Evolutionary conservation across 2,329 filamentous ascomycete species (phyloP).

Genomic region (Fonsecaea multimorphosa): DNA sequence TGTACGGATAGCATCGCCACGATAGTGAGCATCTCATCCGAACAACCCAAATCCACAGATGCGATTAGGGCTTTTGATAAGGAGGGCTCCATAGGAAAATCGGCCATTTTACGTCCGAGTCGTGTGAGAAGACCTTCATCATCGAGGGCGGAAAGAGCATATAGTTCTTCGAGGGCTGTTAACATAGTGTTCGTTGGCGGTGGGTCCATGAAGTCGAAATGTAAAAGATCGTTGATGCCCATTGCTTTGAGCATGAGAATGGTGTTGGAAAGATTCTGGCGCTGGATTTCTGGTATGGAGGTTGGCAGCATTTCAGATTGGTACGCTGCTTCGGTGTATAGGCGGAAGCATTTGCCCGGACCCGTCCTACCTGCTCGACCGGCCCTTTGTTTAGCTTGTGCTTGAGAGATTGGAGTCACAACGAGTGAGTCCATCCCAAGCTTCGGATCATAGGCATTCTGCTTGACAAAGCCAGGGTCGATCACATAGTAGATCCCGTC

Average conservation of each 20-base stretch:
- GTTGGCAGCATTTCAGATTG: constrained; percentile 97
- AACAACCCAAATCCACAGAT: constrained; percentile 84
- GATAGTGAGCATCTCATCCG: constrained; percentile 91
- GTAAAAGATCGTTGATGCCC: constrained; percentile 96
- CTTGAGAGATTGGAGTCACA: constrained; percentile 94
- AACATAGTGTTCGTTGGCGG: constrained; percentile 98
- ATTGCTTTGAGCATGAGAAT: constrained; percentile 99
- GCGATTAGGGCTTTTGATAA: constrained; percentile 89
- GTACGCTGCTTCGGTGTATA: constrained; percentile 95
- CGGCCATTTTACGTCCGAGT: constrained; percentile 93
- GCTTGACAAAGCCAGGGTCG: constrained; percentile 96
- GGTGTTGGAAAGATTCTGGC: constrained; percentile 88
- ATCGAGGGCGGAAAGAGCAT: constrained; percentile 87
- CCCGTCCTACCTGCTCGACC: constrained; percentile 93
- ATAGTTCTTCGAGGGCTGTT: constrained; percentile 91
- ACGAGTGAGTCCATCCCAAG: constrained; percentile 97
- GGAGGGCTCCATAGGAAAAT: constrained; percentile 96
- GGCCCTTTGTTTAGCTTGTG: constrained; percentile 91
- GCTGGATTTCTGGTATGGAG: constrained; percentile 93
- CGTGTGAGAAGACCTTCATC: constrained; percentile 94
- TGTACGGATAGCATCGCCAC: constrained; percentile 91
- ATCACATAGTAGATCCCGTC: constrained; percentile 98
- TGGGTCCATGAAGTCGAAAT: constrained; percentile 99
- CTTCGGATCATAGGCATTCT: constrained; percentile 96
- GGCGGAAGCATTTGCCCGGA: constrained; percentile 91